Evolutionary conservation across 305 asterid genomes (phyloP).

Genomic region (Andrographis paniculata): DNA sequence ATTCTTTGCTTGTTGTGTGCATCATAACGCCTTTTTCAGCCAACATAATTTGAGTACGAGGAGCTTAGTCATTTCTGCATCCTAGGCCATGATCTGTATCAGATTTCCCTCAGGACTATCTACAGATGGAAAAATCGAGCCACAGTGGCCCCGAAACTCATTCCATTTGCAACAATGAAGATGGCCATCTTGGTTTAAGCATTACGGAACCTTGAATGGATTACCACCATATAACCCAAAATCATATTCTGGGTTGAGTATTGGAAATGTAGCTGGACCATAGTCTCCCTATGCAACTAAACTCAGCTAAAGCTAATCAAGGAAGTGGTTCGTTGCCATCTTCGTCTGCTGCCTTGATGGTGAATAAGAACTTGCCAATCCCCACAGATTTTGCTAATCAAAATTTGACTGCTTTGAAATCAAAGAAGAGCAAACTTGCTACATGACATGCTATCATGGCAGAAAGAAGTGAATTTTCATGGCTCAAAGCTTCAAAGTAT

Average conservation of each 20-base stretch:
- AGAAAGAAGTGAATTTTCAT: conserved; percentile 36
- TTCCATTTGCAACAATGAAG: conserved; percentile 18
- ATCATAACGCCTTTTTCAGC: conserved; percentile 64
- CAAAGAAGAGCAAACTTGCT: conserved; percentile 40
- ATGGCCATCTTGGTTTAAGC: conserved; percentile 47
- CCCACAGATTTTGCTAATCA: conserved; percentile 19
- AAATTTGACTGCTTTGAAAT: conserved; percentile 23
- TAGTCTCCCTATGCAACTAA: conserved; percentile 21
- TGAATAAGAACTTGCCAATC: conserved; percentile 20
- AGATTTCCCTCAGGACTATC: conserved; percentile 20
- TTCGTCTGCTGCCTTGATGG: conserved; percentile 19
- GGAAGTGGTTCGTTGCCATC: conserved; percentile 21
- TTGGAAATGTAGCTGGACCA: conserved; percentile 21
- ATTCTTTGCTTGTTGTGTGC: conserved; percentile 20
- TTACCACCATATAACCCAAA: conserved; percentile 21
- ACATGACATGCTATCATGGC: conserved; percentile 39
- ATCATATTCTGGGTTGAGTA: conserved; percentile 23
- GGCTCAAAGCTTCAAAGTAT: conserved; percentile 22
- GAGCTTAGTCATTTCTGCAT: conserved; percentile 36
- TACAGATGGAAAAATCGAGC: conserved; percentile 16
- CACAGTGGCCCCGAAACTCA: conserved; percentile 21
- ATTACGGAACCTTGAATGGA: conserved; percentile 26
- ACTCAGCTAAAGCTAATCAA: conserved; percentile 24
- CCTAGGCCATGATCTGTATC: conserved; percentile 32
- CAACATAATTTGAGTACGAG: conserved; percentile 66